Conservation (phyloP, 768 basidiomycete species). For the Heimioporus sp. region DNA sequence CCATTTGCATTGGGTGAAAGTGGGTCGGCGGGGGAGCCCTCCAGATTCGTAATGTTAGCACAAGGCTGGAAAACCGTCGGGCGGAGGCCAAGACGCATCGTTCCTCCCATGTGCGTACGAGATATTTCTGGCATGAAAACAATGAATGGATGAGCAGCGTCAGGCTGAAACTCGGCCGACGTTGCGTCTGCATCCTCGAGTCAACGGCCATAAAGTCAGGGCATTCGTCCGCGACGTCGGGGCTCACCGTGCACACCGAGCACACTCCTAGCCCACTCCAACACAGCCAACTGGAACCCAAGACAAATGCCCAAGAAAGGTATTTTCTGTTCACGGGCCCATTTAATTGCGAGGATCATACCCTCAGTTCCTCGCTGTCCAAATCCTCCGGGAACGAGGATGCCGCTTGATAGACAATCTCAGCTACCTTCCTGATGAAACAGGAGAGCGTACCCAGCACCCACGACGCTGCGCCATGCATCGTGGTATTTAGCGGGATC, state of each 20-base stretch:
- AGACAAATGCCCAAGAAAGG: conserved; percentile 97
- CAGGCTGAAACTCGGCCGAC: conserved; percentile 75
- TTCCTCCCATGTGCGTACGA: conserved; percentile 96
- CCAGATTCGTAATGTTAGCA: conserved; percentile 13
- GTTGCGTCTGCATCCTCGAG: conserved; percentile 60
- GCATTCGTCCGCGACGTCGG: neutral
- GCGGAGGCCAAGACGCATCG: conserved; percentile 99
- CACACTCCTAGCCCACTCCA: conserved; percentile 92
- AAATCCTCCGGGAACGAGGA: conserved; percentile 97
- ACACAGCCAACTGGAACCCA: conserved; percentile 94
- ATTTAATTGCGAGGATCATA: conserved; percentile 97
- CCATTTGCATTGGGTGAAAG: conserved; percentile 5
- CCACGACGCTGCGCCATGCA: conserved; percentile 90
- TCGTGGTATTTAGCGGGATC: conserved; percentile 91
- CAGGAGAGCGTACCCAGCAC: conserved; percentile 63
- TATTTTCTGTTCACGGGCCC: conserved; percentile 91
- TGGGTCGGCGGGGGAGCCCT: conserved; percentile 11
- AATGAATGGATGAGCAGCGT: conserved; percentile 68
- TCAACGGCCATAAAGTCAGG: conserved; percentile 4
- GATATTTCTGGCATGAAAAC: conserved; percentile 99
- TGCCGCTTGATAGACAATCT: conserved; percentile 56
- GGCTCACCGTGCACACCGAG: conserved; percentile 62
- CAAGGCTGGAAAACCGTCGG: conserved; percentile 83
- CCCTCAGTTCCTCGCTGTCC: conserved; percentile 92
- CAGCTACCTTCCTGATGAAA: conserved; percentile 4